phyloP scores from a whole-genome alignment of 345 rosid genomes.

The Cardamine resedifolia region DNA sequence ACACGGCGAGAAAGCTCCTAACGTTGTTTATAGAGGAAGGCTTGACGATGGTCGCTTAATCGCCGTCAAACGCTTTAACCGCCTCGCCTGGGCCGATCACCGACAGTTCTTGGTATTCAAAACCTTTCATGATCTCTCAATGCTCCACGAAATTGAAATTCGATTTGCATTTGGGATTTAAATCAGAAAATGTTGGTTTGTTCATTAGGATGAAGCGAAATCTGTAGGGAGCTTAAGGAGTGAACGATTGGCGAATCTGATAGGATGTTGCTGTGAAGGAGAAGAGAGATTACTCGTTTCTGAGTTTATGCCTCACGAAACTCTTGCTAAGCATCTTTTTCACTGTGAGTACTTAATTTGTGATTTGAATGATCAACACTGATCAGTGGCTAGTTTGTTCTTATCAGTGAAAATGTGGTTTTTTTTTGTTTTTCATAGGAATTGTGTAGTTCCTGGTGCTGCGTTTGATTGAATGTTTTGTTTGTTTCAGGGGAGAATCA shows the following conservation, averaged over 20 bases:
- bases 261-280: conserved; percentile 88
- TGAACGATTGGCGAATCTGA: conserved; percentile 78
- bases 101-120: conserved; percentile 78
- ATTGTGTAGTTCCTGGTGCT: conserved; percentile 6
- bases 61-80: conserved; percentile 90
- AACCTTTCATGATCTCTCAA: not conserved
- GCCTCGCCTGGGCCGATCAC: conserved; percentile 89
- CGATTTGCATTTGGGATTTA: not conserved
- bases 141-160: not conserved
- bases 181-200: not conserved
- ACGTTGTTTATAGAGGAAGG: conserved; percentile 84
- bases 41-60: conserved; percentile 69
- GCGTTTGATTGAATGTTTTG: not conserved
- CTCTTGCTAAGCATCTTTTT: conserved; percentile 93
- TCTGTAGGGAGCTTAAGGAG: conserved; percentile 87
- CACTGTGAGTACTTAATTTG: conserved; percentile 55
- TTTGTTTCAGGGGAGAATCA: conserved; percentile 76
- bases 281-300: conserved; percentile 89
- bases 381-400: not conserved
- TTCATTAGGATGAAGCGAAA: conserved; percentile 79
- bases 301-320: conserved; percentile 93
- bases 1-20: conserved; percentile 97
- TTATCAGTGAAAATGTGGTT: not conserved
- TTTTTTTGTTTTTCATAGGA: not conserved
- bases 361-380: not conserved